Evolutionary conservation across 2,329 filamentous ascomycete species (phyloP), one percentile per base, ranked within the genome.

Genomic region (Beauveria pseudobassiana): DNA sequence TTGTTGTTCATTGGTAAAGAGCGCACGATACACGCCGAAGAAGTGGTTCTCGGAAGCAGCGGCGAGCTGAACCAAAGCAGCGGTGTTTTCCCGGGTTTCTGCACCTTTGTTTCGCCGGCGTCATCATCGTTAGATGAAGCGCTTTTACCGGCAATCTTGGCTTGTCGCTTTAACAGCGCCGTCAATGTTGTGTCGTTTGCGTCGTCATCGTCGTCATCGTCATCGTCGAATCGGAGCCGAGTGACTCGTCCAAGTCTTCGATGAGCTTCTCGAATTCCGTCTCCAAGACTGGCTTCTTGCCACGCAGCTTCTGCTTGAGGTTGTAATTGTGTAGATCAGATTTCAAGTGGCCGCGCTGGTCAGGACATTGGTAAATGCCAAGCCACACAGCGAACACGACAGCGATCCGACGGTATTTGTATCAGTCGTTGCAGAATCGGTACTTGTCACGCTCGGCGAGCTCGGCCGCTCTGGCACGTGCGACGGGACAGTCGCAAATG

Each of bases 251-350:
- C 40, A 99, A 79, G 63, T 95, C 86, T 42, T 87, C 91, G 8
- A 98, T 81, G 7, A 97, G 81, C 71, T 88, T 90, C 72, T 95
- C 90, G 67, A 99, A 99, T 40, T 96, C 92, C 8, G 71, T 73
- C 70, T 99, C 95, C 1, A 85, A 84, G 1, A 97, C 88, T 0
- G 90, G 76, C 10, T 81, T 82, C 62, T 82, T 80, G 0, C 90
- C 90, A 52, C 91, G 86, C 62, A 96, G 77, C 77, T 91, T 96
- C 72, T 93, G 90, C 75, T 96, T 98, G 64, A 98, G 77, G 72
- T 99, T 99, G 77, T 97, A 99, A 66, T 88, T 84, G 73, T 99
- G 95, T 54, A 96, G 81, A 70, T 99, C 95, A 10, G 93, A 96
- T 69, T 90, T 89, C 62, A 91, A 86, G 75, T 99, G 95, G 63